Evolutionary conservation across 2,329 filamentous ascomycete species (phyloP).

Genomic region (Gremmenia infestans): DNA sequence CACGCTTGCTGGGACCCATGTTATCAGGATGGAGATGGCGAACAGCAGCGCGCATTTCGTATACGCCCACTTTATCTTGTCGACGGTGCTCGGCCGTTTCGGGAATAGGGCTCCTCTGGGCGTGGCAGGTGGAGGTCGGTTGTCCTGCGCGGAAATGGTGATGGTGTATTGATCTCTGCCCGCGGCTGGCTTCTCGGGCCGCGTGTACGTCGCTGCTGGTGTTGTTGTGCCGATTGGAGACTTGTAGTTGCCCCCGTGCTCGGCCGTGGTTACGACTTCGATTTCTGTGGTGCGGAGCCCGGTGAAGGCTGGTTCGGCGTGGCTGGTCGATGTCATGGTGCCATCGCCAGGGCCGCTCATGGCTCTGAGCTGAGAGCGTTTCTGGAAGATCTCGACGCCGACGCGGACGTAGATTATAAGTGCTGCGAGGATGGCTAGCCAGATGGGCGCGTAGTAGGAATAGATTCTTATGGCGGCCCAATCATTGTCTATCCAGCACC

Average conservation of each 20-base stretch:
- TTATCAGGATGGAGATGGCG: slow-evolving; percentile 64
- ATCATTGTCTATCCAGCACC: slow-evolving; percentile 70
- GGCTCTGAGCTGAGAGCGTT: slow-evolving; percentile 55
- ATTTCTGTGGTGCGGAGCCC: slow-evolving; percentile 23
- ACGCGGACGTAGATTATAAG: slow-evolving; percentile 62
- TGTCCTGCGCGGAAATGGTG: slow-evolving; percentile 7
- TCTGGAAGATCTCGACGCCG: slow-evolving; percentile 61
- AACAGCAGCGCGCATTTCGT: slow-evolving; percentile 66
- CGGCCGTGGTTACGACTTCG: slow-evolving; percentile 11
- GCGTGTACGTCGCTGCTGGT: background rate
- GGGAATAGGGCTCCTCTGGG: background rate
- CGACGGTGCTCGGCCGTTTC: slow-evolving; percentile 31
- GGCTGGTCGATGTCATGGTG: slow-evolving; percentile 34
- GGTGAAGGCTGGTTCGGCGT: slow-evolving; percentile 43
- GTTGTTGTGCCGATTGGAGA: background rate
- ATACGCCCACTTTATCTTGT: slow-evolving; percentile 63
- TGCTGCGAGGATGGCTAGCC: slow-evolving; percentile 57
- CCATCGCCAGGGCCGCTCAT: slow-evolving; percentile 30
- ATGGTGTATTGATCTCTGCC: slow-evolving; percentile 6
- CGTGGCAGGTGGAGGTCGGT: background rate
- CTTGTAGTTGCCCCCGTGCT: background rate
- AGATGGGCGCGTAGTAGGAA: slow-evolving; percentile 68
- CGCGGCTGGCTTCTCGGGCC: background rate
- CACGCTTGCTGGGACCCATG: slow-evolving; percentile 70
- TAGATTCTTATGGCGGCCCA: slow-evolving; percentile 71